A percentile compares a stretch with the other conserved stretches of the same genome.
phyloP scores from a whole-genome alignment of 164 flowering plant species.

The Buxus sempervirens region DNA sequence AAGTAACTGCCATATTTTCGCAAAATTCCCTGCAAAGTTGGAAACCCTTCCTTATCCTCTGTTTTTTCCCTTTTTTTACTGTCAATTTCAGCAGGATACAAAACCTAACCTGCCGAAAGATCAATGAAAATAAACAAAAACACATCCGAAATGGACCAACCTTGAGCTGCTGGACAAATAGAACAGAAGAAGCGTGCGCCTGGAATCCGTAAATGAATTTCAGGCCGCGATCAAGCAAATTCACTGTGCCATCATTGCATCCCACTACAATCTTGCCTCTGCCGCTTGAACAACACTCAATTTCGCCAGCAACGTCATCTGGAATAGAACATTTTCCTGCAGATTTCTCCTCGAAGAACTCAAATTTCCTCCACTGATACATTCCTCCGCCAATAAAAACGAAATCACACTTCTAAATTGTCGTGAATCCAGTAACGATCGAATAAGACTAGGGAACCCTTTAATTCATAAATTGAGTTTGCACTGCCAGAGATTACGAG shows the following conservation, averaged over 20 bases:
- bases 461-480: no score
- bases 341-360: constrained; percentile 91
- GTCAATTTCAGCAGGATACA: not conserved
- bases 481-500: no score
- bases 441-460: no score
- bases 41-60: not conserved
- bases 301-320: constrained; percentile 53
- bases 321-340: constrained; percentile 57
- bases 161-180: constrained; percentile 92
- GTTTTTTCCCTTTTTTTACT: not conserved
- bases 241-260: constrained; percentile 68
- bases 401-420: no score
- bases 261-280: constrained; percentile 81
- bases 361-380: constrained; percentile 98
- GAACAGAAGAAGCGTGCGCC: constrained; percentile 78
- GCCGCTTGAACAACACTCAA: constrained; percentile 81
- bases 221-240: constrained; percentile 84
- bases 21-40: not conserved
- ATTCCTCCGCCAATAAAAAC: constrained; percentile 23
- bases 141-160: constrained; percentile 23
- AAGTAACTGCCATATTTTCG: not conserved
- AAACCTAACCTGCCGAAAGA: not conserved
- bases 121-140: not conserved
- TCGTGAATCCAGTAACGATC: no score
- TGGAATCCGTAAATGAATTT: constrained; percentile 69